A percentile compares a stretch with the other conserved stretches of the same genome.
These are phyloP conservation scores for Fusarium heterosporum DNA, from an alignment of 2,329 filamentous ascomycete genomes.

Conservation along the genomic window DNA sequence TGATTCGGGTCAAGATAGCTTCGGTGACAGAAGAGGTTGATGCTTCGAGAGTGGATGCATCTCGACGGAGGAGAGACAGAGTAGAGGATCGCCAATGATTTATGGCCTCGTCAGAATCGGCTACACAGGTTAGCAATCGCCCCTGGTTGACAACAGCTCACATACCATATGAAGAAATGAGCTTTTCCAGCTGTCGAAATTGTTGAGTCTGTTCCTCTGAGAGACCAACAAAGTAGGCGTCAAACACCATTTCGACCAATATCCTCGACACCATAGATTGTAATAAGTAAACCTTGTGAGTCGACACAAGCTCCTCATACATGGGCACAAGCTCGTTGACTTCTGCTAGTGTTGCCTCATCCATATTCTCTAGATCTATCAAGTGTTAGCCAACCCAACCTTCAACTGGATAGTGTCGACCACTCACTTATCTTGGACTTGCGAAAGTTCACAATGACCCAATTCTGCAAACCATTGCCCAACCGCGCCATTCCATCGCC, in stretches of 20 bases:
- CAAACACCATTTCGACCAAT: constrained; percentile 71
- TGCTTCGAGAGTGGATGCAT: constrained; percentile 59
- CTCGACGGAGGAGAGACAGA: constrained; percentile 68
- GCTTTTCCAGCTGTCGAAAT: constrained; percentile 61
- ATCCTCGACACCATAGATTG: constrained; percentile 71
- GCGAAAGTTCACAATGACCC: constrained; percentile 77
- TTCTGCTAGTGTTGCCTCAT: constrained; percentile 57
- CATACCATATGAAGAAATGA: constrained; percentile 45
- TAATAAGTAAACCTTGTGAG: constrained; percentile 70
- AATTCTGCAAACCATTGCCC: constrained; percentile 77
- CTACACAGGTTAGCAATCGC: constrained; percentile 28
- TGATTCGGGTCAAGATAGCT: constrained; percentile 59
- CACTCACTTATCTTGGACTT: constrained; percentile 67
- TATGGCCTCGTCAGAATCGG: constrained; percentile 63
- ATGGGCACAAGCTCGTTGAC: constrained; percentile 65
- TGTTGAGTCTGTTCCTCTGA: constrained; percentile 64
- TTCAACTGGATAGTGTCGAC: rapidly evolving
- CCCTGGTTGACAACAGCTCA: background rate
- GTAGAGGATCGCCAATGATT: constrained; percentile 77
- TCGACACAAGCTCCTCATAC: constrained; percentile 65
- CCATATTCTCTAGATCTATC: constrained; percentile 59
- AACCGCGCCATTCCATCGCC: constrained; percentile 70
- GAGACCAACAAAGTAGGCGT: constrained; percentile 72
- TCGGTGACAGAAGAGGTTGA: constrained; percentile 59
- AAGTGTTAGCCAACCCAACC: background rate